These are phyloP conservation scores for Trypanosoma rangeli DNA, from an alignment of 208 protist genomes.

Conservation along the genomic window DNA sequence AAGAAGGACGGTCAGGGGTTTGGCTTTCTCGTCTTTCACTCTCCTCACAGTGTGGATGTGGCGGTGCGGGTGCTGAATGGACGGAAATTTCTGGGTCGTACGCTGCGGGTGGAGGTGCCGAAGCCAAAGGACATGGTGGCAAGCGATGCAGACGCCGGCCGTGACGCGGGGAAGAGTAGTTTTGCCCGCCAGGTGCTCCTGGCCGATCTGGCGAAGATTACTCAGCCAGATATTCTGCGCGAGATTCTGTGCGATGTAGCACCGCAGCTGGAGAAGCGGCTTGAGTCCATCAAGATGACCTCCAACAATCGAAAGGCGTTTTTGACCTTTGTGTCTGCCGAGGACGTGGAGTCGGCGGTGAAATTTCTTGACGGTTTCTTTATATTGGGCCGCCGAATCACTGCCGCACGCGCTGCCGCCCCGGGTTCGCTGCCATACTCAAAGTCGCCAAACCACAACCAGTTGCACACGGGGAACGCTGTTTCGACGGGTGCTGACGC, in stretches of 20 bases:
- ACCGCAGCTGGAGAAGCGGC: constrained; percentile 81
- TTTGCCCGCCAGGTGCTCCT: constrained; percentile 86
- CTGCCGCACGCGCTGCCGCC: constrained; percentile 58
- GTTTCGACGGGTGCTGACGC: background rate
- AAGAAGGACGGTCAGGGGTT: constrained; percentile 90
- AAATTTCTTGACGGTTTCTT: constrained; percentile 84
- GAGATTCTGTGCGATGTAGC: constrained; percentile 86
- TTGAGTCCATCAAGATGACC: constrained; percentile 92
- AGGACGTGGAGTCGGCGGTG: constrained; percentile 70
- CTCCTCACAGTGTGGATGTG: constrained; percentile 80
- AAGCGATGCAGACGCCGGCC: constrained; percentile 34
- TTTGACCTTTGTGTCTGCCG: constrained; percentile 72
- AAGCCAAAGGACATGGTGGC: constrained; percentile 68
- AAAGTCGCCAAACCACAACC: constrained; percentile 19
- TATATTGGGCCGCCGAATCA: constrained; percentile 77
- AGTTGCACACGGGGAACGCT: background rate
- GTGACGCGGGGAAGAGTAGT: constrained; percentile 71
- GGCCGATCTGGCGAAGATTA: constrained; percentile 75
- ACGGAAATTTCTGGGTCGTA: constrained; percentile 86
- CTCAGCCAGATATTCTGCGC: constrained; percentile 86
- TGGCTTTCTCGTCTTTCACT: constrained; percentile 88
- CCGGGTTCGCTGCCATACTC: constrained; percentile 88
- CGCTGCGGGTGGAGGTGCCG: constrained; percentile 85
- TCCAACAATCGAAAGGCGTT: constrained; percentile 90
- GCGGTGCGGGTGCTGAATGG: constrained; percentile 87